Evolutionary conservation across 257 asterid genomes (phyloP), one percentile per base, ranked within the genome.

Genomic region (Vinca minor): DNA sequence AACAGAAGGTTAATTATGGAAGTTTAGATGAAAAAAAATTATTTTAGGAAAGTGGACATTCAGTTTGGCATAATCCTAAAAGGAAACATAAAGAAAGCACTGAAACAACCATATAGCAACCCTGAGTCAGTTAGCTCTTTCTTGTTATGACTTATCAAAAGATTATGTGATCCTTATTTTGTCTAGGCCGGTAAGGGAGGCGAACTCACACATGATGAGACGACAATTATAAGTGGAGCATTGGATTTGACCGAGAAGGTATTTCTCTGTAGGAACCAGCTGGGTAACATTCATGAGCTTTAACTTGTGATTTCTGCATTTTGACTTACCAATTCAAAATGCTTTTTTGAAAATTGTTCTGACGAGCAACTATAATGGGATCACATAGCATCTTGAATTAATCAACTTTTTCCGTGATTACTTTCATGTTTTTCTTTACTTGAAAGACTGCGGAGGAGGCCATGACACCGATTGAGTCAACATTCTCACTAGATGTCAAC

Each of bases 381-480:
- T 56, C 46, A 29, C 47, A 41, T 4, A 42, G 65, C 41, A 60
- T 64, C 52, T 45, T 55, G 8, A 46, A 18, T 64, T 23, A n/a
- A 38, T 55, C 42, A 25, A 45, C 50, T 53, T 54, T 46, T n/a
- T 46, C 25, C 39, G 0, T 29, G 17, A 12, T 54, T 29, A 15
- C 61, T 4, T 55, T 62, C 34, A 29, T 50, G 64, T 48, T 63
- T 18, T 55, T 54, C 60, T 73, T 79, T 38, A 11, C 68, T 69
- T 28, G 69, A 72, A 81, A 93, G 99, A 89, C 94, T 68, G 99
- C 99, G 71, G 99, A 89, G 83, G 97, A 85, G 74, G 99, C 99
- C 73, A 89, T 93, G 97, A 93, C 99, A 2, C 97, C 99, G 50
- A 89, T 93, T 58, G 97, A 93, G 83, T 93, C 99, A 53, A 93